Evolutionary conservation across 148 eudicot genomes (phyloP).

Genomic region (Chenopodium berlandieri): DNA sequence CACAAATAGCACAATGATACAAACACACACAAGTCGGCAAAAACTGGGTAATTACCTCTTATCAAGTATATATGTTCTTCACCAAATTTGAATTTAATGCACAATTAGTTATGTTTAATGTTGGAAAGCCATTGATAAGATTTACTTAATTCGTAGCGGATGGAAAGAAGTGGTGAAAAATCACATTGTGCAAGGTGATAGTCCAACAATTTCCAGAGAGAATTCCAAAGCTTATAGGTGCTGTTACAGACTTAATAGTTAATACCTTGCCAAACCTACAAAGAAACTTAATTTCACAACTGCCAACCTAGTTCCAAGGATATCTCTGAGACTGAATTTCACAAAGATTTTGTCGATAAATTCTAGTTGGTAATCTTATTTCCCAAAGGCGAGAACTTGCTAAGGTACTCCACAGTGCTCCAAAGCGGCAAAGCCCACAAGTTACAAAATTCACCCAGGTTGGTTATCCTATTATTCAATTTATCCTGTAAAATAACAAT

Average conservation of each 20-base stretch:
- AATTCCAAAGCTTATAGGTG: not conserved
- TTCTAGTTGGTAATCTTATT: not conserved
- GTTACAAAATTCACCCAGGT: no score
- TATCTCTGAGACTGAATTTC: not conserved
- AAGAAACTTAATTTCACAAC: not conserved
- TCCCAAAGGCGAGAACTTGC: not conserved
- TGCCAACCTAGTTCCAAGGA: not conserved
- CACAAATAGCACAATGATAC: no score
- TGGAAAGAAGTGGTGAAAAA: not conserved
- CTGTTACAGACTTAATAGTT: not conserved
- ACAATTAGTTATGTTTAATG: no score
- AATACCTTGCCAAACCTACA: not conserved
- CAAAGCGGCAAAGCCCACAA: not conserved
- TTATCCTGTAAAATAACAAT: no score
- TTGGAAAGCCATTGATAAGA: not conserved
- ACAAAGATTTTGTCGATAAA: not conserved
- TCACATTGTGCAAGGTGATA: not conserved
- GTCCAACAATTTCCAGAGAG: not conserved
- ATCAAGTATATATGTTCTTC: no score
- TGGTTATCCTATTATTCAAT: no score
- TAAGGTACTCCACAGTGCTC: not conserved
- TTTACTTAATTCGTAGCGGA: not conserved
- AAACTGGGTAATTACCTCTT: no score
- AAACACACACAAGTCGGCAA: no score
- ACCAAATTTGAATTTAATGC: no score